Evolutionary conservation across 2,329 filamentous ascomycete species (phyloP).

Genomic region (Aspergillus neoniger): DNA sequence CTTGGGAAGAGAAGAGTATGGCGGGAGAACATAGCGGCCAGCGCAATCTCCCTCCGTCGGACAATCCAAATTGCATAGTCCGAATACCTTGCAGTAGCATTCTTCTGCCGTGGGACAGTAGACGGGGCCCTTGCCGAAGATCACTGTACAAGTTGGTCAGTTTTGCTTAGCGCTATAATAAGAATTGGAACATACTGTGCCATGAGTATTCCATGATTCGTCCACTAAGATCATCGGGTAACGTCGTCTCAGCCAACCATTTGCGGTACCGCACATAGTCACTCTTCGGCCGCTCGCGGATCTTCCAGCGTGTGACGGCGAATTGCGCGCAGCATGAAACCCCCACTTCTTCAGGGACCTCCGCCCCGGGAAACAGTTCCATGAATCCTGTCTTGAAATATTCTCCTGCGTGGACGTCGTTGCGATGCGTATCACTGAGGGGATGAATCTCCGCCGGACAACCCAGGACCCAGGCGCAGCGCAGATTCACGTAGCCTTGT

Average conservation of each 20-base stretch:
- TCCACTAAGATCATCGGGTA: constrained; percentile 54
- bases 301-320: constrained; percentile 51
- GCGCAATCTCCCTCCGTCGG: constrained; percentile 51
- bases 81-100: constrained; percentile 69
- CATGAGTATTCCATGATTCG: constrained; percentile 61
- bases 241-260: constrained; percentile 52
- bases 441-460: constrained; percentile 56
- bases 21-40: constrained; percentile 61
- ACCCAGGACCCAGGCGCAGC: constrained; percentile 55
- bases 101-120: constrained; percentile 63
- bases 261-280: constrained; percentile 53
- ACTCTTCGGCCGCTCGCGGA: constrained; percentile 46
- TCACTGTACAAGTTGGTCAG: constrained; percentile 46
- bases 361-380: constrained; percentile 48
- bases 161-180: neutral
- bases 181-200: constrained; percentile 52
- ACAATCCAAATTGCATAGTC: constrained; percentile 56
- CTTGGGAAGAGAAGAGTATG: constrained; percentile 57
- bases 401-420: constrained; percentile 51
- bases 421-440: constrained; percentile 43
- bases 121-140: constrained; percentile 59
- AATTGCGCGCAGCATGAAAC: constrained; percentile 60
- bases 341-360: constrained; percentile 49
- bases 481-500: constrained; percentile 57
- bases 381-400: constrained; percentile 53